Percentiles rank a stretch among this genome's conserved stretches.
Evolutionary conservation across 2,329 filamentous ascomycete genomes (phyloP).

Genomic region (Colletotrichum trifolii): DNA sequence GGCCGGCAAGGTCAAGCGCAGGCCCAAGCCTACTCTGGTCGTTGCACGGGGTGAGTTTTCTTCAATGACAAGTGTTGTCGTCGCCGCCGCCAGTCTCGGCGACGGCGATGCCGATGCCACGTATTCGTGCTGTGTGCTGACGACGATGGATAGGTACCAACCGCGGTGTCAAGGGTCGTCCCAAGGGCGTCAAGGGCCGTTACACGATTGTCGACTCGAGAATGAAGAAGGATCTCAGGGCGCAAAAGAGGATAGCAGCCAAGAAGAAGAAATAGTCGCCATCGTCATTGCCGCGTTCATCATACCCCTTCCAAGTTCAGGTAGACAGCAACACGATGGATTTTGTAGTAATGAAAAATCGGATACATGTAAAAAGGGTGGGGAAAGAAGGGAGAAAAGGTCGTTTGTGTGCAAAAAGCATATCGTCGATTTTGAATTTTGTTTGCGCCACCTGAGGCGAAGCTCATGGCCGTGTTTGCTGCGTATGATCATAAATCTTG

Average conservation of each 20-base stretch:
- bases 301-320: conserved; percentile 18
- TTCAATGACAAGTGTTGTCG: neutral
- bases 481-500: conserved; percentile 18
- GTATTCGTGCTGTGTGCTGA: neutral
- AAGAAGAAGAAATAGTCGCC: conserved; percentile 73
- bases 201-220: conserved; percentile 97
- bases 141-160: conserved; percentile 61
- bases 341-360: conserved; percentile 25
- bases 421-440: neutral
- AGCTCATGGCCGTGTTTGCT: neutral
- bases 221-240: conserved; percentile 96
- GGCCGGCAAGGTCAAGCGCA: conserved; percentile 87
- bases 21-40: conserved; percentile 85
- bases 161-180: conserved; percentile 85
- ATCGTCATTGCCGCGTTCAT: conserved; percentile 11
- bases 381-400: neutral
- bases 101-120: too few relatives aligned
- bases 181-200: conserved; percentile 91
- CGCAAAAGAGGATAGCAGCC: conserved; percentile 75
- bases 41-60: conserved; percentile 76
- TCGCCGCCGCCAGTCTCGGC: neutral
- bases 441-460: neutral
- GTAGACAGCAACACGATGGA: conserved; percentile 21
- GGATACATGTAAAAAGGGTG: conserved; percentile 7
- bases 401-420: conserved; percentile 6